Conservation (phyloP, 768 basidiomycete genomes). For the Rhizopogon vulgaris region DNA sequence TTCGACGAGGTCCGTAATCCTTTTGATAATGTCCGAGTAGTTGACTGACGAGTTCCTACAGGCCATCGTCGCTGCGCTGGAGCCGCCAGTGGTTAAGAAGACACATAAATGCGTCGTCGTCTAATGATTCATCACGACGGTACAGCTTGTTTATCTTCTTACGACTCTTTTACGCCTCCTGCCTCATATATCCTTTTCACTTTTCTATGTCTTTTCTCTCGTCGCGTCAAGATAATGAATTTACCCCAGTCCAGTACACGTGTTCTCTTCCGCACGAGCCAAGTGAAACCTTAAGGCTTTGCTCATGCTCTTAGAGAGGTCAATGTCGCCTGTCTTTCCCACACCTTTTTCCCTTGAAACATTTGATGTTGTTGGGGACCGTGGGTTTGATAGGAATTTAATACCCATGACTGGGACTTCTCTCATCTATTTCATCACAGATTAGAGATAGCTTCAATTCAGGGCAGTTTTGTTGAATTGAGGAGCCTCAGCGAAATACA, state of each 20-base stretch:
- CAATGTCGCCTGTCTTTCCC: neutral
- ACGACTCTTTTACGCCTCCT: conserved; percentile 29
- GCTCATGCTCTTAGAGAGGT: conserved; percentile 11
- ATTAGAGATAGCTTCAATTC: neutral
- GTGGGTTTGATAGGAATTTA: conserved; percentile 29
- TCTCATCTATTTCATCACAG: conserved; percentile 1
- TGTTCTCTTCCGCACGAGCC: conserved; percentile 16
- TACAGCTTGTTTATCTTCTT: conserved; percentile 26
- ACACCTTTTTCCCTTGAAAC: neutral
- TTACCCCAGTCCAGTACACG: conserved; percentile 15
- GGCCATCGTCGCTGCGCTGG: conserved; percentile 98
- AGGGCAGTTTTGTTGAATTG: neutral
- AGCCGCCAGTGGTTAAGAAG: conserved; percentile 90
- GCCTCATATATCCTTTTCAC: conserved; percentile 32
- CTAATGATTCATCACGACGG: conserved; percentile 37
- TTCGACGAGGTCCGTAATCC: conserved; percentile 86
- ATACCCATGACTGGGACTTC: conserved; percentile 26
- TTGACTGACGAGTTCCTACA: conserved; percentile 24
- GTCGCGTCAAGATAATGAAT: conserved; percentile 18
- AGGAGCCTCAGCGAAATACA: neutral
- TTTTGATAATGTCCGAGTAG: neutral
- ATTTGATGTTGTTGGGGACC: conserved; percentile 12
- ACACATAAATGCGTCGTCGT: conserved; percentile 78
- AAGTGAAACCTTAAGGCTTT: conserved; percentile 20
- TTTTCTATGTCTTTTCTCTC: conserved; percentile 15